Evolutionary conservation across 495 filamentous ascomycete genomes (phyloP), one percentile per base, ranked within the genome.

Genomic region (Aspergillus diversus): DNA sequence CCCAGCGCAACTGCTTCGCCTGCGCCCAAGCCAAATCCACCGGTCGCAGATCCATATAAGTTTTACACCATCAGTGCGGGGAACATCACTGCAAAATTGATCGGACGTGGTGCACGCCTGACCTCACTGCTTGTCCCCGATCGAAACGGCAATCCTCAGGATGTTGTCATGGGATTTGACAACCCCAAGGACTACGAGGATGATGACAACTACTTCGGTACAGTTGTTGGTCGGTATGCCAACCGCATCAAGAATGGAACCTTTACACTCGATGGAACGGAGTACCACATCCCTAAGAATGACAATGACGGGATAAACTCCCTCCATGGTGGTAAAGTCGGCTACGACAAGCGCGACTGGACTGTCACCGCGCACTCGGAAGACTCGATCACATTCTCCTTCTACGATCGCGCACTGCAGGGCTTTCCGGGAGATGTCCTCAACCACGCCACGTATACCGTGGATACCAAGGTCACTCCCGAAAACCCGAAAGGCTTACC

Each of bases 171-270:
- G 27, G 92, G 92, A 46, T 95, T 89, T 64, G 91, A 95, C 71
- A 89, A 93, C 67, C 88, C 89, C 27, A 86, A 73, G 42, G 81
- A 89, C 57, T 96, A 95, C 71, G 85, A 92, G 65, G 75, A 73
- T 42, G 81, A 84, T 55, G 90, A 91, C 75, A 90, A 90, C 53
- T 91, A 89, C 79, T 89, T 91, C 61, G 90, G 91, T 47, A 81
- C 87, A 7, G 84, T 92, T n/a, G 89, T 87, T 5, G 91, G 91
- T 39, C 88, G 91, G 16, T 94, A 93, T 69, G 91, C 90, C 47
- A 94, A 96, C 75, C 87, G 90, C 35, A 96, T 95, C 77, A 91
- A 89, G 81, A 95, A 95, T 73, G 87, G 86, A 64, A 90, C 86
- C 8, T 96, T 95, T 69, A 81, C 80, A 61, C 83, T 94, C 61